Percentiles rank a stretch among this genome's conserved stretches.
phyloP scores from a whole-genome alignment of 2,329 filamentous ascomycete species.

The Penicillium sp. region DNA sequence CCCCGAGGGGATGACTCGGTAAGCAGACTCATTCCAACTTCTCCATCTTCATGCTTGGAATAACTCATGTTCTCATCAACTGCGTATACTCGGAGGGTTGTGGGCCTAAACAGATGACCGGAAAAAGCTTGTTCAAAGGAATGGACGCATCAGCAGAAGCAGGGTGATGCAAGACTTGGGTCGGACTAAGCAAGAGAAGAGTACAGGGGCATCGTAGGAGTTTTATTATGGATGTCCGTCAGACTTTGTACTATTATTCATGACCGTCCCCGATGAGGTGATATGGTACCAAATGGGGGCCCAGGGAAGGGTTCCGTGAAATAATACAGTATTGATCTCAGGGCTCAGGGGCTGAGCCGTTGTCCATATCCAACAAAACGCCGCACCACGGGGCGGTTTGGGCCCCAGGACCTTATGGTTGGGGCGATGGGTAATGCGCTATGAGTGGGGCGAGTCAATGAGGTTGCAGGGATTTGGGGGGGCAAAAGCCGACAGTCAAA shows the following conservation, averaged over 20 bases:
- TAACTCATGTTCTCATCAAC: background rate
- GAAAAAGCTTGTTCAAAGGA: background rate
- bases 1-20: background rate
- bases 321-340: background rate
- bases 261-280: background rate
- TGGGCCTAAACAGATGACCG: background rate
- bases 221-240: background rate
- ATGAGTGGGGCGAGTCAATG: background rate
- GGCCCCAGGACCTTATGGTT: too few species aligned
- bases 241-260: background rate
- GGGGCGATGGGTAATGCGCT: background rate
- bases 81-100: background rate
- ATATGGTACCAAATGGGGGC: background rate
- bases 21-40: background rate
- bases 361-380: too few species aligned
- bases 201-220: background rate
- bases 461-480: background rate
- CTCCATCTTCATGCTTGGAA: background rate
- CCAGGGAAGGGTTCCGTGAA: background rate
- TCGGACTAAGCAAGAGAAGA: background rate
- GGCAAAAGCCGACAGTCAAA: background rate
- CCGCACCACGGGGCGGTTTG: too few species aligned
- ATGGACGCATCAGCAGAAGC: background rate
- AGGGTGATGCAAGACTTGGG: background rate
- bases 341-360: background rate